phyloP scores from a whole-genome alignment of 108 stramenopile genomes.

The Fragilaria crotonensis region DNA sequence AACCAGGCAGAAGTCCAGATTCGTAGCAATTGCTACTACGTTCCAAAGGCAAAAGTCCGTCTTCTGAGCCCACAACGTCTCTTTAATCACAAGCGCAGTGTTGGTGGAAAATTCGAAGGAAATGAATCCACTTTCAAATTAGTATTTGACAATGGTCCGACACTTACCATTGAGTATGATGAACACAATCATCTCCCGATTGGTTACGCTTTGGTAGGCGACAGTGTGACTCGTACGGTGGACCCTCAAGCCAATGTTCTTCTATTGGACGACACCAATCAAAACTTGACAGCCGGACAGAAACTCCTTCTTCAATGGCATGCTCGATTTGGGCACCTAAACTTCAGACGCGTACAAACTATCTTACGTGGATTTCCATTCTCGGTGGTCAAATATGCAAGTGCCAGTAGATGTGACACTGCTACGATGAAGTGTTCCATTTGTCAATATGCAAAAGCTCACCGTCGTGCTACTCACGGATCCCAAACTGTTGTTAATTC shows the following conservation, averaged over 20 bases:
- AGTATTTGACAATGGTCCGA: background rate
- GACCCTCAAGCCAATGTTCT: background rate
- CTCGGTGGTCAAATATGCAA: background rate
- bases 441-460: conserved; percentile 21
- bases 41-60: background rate
- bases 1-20: background rate
- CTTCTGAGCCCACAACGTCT: conserved; percentile 4
- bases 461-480: background rate
- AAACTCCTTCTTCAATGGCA: conserved; percentile 38
- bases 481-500: background rate
- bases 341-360: background rate
- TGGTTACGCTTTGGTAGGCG: background rate
- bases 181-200: background rate
- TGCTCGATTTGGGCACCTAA: conserved; percentile 19
- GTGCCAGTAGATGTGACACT: background rate
- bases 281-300: conserved; percentile 30
- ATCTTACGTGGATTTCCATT: background rate
- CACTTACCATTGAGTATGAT: background rate
- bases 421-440: conserved; percentile 5
- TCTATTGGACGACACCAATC: conserved; percentile 13
- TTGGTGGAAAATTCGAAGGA: background rate
- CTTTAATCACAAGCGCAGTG: no score
- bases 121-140: background rate
- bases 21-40: conserved; percentile 1
- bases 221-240: no score